A percentile compares a stretch with the other conserved stretches of the same genome.
Conservation (phyloP, 352 stramenopile species). For the Globisporangium splendens region DNA sequence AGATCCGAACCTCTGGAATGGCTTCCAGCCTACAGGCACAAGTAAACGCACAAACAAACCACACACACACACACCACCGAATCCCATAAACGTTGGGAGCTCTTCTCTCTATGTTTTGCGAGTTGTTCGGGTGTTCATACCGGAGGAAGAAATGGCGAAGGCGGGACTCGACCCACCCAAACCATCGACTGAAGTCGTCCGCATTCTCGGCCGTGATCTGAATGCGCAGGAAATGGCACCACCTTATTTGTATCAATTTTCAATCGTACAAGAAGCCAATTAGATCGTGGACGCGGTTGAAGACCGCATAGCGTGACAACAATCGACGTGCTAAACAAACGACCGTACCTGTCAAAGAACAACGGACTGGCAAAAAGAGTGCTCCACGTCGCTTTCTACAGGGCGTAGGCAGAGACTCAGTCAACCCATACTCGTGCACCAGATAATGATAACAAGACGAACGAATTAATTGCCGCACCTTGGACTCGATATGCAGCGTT, state of each 20-base stretch:
- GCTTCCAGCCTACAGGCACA: conserved; percentile 45
- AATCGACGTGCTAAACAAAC: conserved; percentile 1
- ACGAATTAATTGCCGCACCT: conserved; percentile 32
- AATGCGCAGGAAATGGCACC: conserved; percentile 78
- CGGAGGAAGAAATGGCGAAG: conserved; percentile 76
- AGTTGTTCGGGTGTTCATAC: conserved; percentile 23
- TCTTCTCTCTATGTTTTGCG: too few relatives aligned
- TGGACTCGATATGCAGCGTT: conserved; percentile 81
- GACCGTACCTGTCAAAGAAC: conserved; percentile 78
- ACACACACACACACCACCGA: conserved; percentile 1
- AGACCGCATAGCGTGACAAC: neutral
- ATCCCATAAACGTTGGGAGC: neutral
- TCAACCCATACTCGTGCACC: neutral
- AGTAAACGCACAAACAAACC: neutral
- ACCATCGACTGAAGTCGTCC: conserved; percentile 68
- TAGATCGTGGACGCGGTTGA: neutral
- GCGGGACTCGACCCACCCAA: conserved; percentile 86
- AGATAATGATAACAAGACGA: neutral
- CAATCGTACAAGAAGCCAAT: too few relatives aligned
- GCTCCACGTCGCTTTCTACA: conserved; percentile 71
- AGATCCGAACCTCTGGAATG: conserved; percentile 50
- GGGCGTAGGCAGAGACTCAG: conserved; percentile 7
- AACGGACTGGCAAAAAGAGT: conserved; percentile 67
- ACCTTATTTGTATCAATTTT: too few relatives aligned
- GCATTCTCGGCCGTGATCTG: conserved; percentile 56